Evolutionary conservation across 352 stramenopile genomes (phyloP), one percentile per base, ranked within the genome.

Genomic region (Phytophthora sansomeana): DNA sequence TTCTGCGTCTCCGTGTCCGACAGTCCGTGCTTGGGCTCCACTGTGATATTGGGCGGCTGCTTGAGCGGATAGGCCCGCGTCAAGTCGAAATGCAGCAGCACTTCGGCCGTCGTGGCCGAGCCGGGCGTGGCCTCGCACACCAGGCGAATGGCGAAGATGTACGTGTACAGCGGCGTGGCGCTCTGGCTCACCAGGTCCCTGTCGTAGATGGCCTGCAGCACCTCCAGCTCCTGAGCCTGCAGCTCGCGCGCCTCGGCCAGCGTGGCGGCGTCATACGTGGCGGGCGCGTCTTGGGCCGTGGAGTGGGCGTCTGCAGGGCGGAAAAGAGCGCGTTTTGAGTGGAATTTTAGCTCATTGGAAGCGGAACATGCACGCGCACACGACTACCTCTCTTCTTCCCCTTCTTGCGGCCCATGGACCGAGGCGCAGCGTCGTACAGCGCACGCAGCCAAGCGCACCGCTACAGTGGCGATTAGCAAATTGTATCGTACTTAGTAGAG

Each of bases 131-230:
- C 65, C 52, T 95, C 85, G 54, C 80, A 92, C 21, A 67, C 60
- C 58, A 96, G 51, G n/a, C 75, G 76, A 44, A 96, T 91, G 46
- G 83, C 80, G 61, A 96, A 96, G 55, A 95, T 92, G 74, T 93
- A 75, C 47, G 76, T 83, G 66, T 93, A 95, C 53, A 95, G 61
- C n/a, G 81, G 85, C 55, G 85, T 94, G 16, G 86, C 79, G 52
- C 83, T 88, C 51, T 95, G 81, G 26, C 84, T 63, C 11, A 77
- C 70, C 8, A 93, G 67, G 42, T 96, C 89, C 7, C 62, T 72
- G 74, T 92, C 89, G 43, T 86, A 96, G 39, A 96, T 96, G 32
- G 89, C 83, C 57, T 92, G 70, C 19, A 96, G 62, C 11, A 93
- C 87, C 57, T 95, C 83, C 54, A 96, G 74, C 57, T 96, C 89